These are phyloP conservation scores for Hypsizygus ulmarius DNA, from an alignment of 1,284 basidiomycete species.

Conservation along the genomic window DNA sequence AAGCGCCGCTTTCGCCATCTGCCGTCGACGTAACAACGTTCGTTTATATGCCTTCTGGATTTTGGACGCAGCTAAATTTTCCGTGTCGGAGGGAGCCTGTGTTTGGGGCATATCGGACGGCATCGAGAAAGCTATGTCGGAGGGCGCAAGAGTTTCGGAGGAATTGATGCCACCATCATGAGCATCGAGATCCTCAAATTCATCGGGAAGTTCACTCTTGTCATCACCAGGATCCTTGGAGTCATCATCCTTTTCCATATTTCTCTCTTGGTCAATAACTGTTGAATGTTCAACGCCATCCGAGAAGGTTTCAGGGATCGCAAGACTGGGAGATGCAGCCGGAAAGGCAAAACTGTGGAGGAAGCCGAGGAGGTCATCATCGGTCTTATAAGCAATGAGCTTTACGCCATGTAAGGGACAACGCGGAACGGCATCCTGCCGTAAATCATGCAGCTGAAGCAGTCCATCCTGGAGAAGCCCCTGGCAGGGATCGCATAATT, in stretches of 20 bases:
- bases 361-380: constrained; percentile 22
- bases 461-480: constrained; percentile 37
- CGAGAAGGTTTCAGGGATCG: too few species aligned
- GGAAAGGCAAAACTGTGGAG: background rate
- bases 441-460: constrained; percentile 33
- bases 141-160: background rate
- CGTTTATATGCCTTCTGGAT: constrained; percentile 33
- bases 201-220: constrained; percentile 18
- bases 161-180: constrained; percentile 4
- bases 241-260: too few species aligned
- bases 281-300: too few species aligned
- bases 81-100: constrained; percentile 17
- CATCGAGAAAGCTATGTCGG: constrained; percentile 7
- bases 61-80: constrained; percentile 11
- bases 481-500: constrained; percentile 27
- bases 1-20: constrained; percentile 25
- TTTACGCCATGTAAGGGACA: constrained; percentile 23
- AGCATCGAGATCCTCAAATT: constrained; percentile 17
- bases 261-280: too few species aligned
- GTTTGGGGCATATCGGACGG: constrained; percentile 16
- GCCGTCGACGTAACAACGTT: constrained; percentile 22
- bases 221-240: constrained; percentile 5
- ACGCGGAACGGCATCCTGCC: constrained; percentile 8
- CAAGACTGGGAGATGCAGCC: too few species aligned
- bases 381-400: constrained; percentile 30